Percentiles rank a stretch among this genome's conserved stretches.
Evolutionary conservation across 805 yeast species (phyloP).

Genomic region (Candida morakotiae): DNA sequence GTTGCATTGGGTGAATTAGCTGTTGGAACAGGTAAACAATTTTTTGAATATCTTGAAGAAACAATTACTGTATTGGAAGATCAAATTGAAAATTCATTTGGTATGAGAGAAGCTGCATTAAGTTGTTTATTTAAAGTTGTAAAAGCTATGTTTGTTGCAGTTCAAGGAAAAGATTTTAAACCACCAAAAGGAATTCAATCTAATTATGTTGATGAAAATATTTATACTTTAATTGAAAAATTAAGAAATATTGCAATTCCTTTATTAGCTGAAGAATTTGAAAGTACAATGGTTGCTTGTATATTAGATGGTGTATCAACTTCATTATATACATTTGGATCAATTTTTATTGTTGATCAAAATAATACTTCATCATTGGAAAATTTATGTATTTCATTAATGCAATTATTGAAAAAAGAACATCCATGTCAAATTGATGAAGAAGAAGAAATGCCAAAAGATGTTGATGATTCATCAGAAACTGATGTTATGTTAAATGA

Average conservation of each 20-base stretch:
- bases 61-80: slow-evolving; percentile 60
- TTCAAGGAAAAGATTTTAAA: slow-evolving; percentile 43
- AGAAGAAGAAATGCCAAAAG: slow-evolving; percentile 56
- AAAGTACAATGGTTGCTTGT: slow-evolving; percentile 73
- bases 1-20: slow-evolving; percentile 89
- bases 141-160: slow-evolving; percentile 59
- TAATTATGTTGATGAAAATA: slow-evolving; percentile 55
- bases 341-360: slow-evolving; percentile 64
- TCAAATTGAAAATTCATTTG: slow-evolving; percentile 82
- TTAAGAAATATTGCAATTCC: slow-evolving; percentile 66
- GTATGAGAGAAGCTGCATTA: slow-evolving; percentile 85
- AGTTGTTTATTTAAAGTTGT: slow-evolving; percentile 79
- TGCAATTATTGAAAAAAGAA: slow-evolving; percentile 71
- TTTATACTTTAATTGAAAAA: slow-evolving; percentile 55
- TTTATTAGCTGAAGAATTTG: slow-evolving; percentile 74
- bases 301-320: slow-evolving; percentile 72
- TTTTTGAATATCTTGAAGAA: slow-evolving; percentile 72
- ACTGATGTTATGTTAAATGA: slow-evolving; percentile 70
- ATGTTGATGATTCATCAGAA: slow-evolving; percentile 47
- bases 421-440: slow-evolving; percentile 78
- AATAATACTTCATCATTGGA: slow-evolving; percentile 52
- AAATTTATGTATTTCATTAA: slow-evolving; percentile 62
- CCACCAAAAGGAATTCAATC: slow-evolving; percentile 61
- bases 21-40: slow-evolving; percentile 75
- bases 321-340: slow-evolving; percentile 66